Percentiles rank a stretch among this genome's conserved stretches.
Evolutionary conservation across 148 eudicot genomes (phyloP).

Genomic region (Dianthus caryophyllus): DNA sequence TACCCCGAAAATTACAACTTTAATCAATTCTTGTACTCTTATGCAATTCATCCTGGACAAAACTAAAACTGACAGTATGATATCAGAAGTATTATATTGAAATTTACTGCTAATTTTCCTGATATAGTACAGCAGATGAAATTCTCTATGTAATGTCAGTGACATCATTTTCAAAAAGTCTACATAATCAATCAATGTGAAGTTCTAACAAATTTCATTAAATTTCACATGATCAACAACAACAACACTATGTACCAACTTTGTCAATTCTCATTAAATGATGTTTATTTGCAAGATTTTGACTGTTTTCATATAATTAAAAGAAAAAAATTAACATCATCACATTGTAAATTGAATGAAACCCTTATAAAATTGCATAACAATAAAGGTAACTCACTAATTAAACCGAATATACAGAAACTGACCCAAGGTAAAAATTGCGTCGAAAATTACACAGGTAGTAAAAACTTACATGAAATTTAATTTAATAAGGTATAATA

Average conservation of each 20-base stretch:
- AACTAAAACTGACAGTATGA: neutral
- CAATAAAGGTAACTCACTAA: too few species aligned
- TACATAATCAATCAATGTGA: conserved; percentile 18
- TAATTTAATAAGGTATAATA: too few species aligned
- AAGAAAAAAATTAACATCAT: neutral
- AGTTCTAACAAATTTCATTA: conserved; percentile 3
- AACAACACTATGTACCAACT: neutral
- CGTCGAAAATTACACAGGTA: neutral
- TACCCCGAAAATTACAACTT: conserved; percentile 23
- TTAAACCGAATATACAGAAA: neutral
- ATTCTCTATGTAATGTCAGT: neutral
- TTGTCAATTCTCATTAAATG: neutral
- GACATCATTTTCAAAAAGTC: conserved; percentile 11
- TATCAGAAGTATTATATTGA: neutral
- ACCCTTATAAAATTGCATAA: too few species aligned
- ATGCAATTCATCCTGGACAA: conserved; percentile 29
- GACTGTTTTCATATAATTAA: neutral
- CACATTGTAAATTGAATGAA: too few species aligned
- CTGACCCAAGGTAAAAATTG: neutral
- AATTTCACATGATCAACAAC: conserved; percentile 14
- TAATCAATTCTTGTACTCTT: conserved; percentile 24
- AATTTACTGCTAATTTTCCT: neutral
- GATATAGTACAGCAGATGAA: neutral
- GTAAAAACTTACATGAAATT: conserved; percentile 3
- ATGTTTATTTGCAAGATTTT: neutral